These are phyloP conservation scores for Fistulinella cinereoalba DNA, from an alignment of 1,284 basidiomycete species.

Conservation along the genomic window DNA sequence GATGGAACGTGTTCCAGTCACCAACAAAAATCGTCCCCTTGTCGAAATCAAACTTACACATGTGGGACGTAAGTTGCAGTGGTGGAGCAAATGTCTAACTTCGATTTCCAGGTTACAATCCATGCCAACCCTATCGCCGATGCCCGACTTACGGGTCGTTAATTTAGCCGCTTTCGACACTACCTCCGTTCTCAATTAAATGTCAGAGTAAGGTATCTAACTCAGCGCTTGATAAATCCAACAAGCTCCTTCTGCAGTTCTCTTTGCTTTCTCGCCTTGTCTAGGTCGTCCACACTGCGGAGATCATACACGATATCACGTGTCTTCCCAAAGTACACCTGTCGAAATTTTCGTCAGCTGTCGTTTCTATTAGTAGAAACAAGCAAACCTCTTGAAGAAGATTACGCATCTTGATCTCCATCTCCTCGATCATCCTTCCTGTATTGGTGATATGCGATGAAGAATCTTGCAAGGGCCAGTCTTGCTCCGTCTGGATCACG, in stretches of 20 bases:
- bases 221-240: constrained; percentile 76
- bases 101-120: constrained; percentile 69
- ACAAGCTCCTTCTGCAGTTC: constrained; percentile 93
- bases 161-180: constrained; percentile 5
- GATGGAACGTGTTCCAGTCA: constrained; percentile 90
- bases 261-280: constrained; percentile 76
- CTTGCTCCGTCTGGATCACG: constrained; percentile 71
- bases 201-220: constrained; percentile 13
- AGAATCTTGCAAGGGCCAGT: constrained; percentile 74
- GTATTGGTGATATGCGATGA: constrained; percentile 89
- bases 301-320: constrained; percentile 92
- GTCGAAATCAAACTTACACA: constrained; percentile 79
- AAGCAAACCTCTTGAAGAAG: constrained; percentile 76
- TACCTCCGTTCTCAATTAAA: constrained; percentile 10
- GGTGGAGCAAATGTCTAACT: constrained; percentile 1
- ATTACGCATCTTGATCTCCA: constrained; percentile 99
- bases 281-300: constrained; percentile 83
- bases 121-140: constrained; percentile 95
- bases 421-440: constrained; percentile 94
- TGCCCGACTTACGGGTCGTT: constrained; percentile 45
- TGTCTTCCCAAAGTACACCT: constrained; percentile 99
- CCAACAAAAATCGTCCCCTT: constrained; percentile 84
- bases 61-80: constrained; percentile 45
- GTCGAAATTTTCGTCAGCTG: constrained; percentile 8
- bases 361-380: constrained; percentile 5